These are phyloP conservation scores for Amborella trichopoda DNA, from an alignment of 164 flowering plant genomes.

Conservation along the genomic window DNA sequence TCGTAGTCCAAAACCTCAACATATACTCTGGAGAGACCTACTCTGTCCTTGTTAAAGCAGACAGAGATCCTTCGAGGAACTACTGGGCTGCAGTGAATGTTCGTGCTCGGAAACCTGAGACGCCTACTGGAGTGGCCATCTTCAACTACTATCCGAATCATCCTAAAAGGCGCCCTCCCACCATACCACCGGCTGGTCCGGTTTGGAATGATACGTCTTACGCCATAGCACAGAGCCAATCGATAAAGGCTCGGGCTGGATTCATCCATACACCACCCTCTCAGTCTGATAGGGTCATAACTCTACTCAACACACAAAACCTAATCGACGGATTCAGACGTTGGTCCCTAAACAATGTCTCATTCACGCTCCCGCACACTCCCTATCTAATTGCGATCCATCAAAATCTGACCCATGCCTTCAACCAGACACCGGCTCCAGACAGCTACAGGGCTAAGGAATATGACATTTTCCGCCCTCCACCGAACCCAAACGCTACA, in stretches of 20 bases:
- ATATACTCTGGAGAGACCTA: constrained; percentile 86
- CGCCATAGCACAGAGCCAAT: constrained; percentile 29
- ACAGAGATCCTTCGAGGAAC: constrained; percentile 57
- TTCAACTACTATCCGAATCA: constrained; percentile 77
- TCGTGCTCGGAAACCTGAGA: constrained; percentile 28
- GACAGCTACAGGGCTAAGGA: constrained; percentile 25
- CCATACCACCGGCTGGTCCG: constrained; percentile 41
- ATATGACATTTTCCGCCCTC: constrained; percentile 30
- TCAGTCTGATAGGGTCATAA: constrained; percentile 35
- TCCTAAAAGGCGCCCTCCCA: constrained; percentile 34
- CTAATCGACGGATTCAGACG: constrained; percentile 21
- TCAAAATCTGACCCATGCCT: constrained; percentile 18
- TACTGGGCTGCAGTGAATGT: constrained; percentile 52
- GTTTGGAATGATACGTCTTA: constrained; percentile 34
- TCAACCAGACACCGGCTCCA: constrained; percentile 46
- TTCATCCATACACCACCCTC: constrained; percentile 37
- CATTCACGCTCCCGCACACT: constrained; percentile 52
- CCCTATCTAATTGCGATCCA: constrained; percentile 65
- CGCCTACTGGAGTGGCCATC: constrained; percentile 48
- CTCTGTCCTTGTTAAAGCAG: constrained; percentile 56
- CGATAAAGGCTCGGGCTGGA: constrained; percentile 40
- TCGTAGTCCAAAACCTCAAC: constrained; percentile 43
- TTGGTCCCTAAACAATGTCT: constrained; percentile 74
- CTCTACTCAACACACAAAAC: constrained; percentile 76
- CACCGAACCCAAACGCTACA: constrained; percentile 34